These are phyloP conservation scores for Pythium sp. DNA, from an alignment of 352 stramenopile species.

Conservation along the genomic window DNA sequence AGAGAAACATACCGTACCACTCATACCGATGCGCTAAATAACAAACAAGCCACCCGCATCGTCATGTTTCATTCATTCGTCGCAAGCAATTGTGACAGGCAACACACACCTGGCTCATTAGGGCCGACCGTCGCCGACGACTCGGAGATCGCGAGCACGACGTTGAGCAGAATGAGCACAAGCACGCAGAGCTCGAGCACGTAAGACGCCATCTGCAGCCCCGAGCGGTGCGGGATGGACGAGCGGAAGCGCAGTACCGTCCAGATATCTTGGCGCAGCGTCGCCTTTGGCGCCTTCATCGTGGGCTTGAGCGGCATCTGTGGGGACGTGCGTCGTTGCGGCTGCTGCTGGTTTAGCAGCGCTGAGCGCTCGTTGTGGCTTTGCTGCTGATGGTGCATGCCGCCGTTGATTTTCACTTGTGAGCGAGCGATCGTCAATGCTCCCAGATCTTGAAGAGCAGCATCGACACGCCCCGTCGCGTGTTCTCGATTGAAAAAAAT, in stretches of 20 bases:
- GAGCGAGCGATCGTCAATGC: neutral
- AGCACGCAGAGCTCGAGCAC: constrained; percentile 50
- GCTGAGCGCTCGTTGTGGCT: constrained; percentile 1
- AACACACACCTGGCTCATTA: constrained; percentile 14
- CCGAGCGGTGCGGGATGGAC: constrained; percentile 37
- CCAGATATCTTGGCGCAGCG: constrained; percentile 51
- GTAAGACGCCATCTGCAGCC: constrained; percentile 51
- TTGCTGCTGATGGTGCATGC: neutral
- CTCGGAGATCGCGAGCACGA: constrained; percentile 52
- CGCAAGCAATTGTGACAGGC: neutral
- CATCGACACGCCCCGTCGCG: neutral
- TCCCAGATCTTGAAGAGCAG: constrained; percentile 1
- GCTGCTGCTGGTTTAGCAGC: constrained; percentile 3
- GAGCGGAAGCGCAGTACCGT: constrained; percentile 57
- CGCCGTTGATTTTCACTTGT: neutral
- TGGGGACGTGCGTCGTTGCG: neutral
- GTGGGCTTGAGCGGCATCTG: neutral
- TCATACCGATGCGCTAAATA: constrained; percentile 8
- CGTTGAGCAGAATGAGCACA: constrained; percentile 57
- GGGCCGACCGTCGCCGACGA: constrained; percentile 20
- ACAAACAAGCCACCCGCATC: neutral
- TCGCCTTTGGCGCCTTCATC: constrained; percentile 6
- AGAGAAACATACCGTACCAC: constrained; percentile 49
- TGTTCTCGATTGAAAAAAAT: neutral
- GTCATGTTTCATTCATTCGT: neutral